Percentiles rank a stretch among this genome's conserved stretches.
Conservation (phyloP, 495 filamentous ascomycete species). For the Apodospora peruviana region DNA sequence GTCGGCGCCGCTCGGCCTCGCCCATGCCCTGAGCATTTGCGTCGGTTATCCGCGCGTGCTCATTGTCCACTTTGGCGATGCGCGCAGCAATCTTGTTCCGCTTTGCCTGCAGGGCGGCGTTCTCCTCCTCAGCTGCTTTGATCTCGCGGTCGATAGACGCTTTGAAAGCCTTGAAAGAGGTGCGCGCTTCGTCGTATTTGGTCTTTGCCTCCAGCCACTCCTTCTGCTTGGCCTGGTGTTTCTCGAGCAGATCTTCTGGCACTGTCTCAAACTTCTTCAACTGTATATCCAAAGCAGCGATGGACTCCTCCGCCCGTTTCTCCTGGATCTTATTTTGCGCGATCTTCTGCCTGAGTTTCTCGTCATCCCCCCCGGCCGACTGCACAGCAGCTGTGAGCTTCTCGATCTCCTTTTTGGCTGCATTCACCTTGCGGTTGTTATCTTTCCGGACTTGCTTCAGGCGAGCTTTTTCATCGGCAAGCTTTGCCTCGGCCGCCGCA, state of each 20-base stretch:
- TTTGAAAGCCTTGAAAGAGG: slow-evolving; percentile 57
- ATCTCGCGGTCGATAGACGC: slow-evolving; percentile 58
- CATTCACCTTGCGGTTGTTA: slow-evolving; percentile 64
- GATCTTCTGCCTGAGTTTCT: slow-evolving; percentile 72
- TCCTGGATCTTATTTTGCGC: slow-evolving; percentile 71
- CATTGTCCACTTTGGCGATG: slow-evolving; percentile 68
- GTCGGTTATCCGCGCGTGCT: slow-evolving; percentile 70
- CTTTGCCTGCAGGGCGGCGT: slow-evolving; percentile 62
- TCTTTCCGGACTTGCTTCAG: slow-evolving; percentile 74
- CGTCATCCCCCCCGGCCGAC: slow-evolving; percentile 74
- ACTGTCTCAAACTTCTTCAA: slow-evolving; percentile 62
- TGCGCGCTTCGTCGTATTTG: slow-evolving; percentile 52
- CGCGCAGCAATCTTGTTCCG: slow-evolving; percentile 72
- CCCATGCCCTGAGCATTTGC: slow-evolving; percentile 71
- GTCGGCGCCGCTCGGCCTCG: slow-evolving; percentile 65
- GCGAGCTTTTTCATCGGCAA: slow-evolving; percentile 69
- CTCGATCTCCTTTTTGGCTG: slow-evolving; percentile 75
- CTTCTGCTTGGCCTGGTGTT: slow-evolving; percentile 55
- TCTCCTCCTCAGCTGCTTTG: slow-evolving; percentile 59
- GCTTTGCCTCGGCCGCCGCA: slow-evolving; percentile 67
- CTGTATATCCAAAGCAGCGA: slow-evolving; percentile 53
- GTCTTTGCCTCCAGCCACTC: slow-evolving; percentile 60
- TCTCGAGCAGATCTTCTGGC: slow-evolving; percentile 59
- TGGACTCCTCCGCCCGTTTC: slow-evolving; percentile 73
- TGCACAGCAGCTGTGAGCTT: slow-evolving; percentile 60